These are phyloP conservation scores for Gautieria morchelliformis DNA, from an alignment of 768 basidiomycete species.

Conservation along the genomic window DNA sequence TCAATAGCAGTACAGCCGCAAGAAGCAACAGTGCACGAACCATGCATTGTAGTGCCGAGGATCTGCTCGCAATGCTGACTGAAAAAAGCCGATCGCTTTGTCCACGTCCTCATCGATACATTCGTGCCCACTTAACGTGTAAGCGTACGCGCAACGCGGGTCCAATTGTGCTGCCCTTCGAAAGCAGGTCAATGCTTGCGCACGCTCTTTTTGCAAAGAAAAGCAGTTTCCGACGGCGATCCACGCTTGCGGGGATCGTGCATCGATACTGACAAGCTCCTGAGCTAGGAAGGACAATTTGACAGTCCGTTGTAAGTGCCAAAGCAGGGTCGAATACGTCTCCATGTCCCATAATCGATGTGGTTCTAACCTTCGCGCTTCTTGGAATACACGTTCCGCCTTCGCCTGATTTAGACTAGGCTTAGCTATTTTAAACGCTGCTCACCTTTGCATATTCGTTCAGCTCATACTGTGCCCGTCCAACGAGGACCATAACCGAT, in stretches of 20 bases:
- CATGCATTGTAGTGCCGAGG: slow-evolving; percentile 96
- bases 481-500: slow-evolving; percentile 75
- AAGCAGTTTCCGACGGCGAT: slow-evolving; percentile 95
- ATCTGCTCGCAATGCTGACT: slow-evolving; percentile 86
- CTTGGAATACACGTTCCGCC: slow-evolving; percentile 86
- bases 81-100: slow-evolving; percentile 84
- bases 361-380: slow-evolving; percentile 77
- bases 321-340: slow-evolving; percentile 89
- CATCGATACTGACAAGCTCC: slow-evolving; percentile 75
- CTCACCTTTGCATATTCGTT: slow-evolving; percentile 83
- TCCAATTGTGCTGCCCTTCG: slow-evolving; percentile 83
- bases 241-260: slow-evolving; percentile 85
- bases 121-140: slow-evolving; percentile 95
- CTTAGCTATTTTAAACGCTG: slow-evolving; percentile 15
- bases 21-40: slow-evolving; percentile 30
- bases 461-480: slow-evolving; percentile 82
- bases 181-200: slow-evolving; percentile 91
- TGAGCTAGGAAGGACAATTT: slow-evolving; percentile 89
- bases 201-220: slow-evolving; percentile 87
- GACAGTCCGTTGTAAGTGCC: slow-evolving; percentile 83
- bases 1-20: neutral
- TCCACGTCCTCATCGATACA: slow-evolving; percentile 93
- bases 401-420: slow-evolving; percentile 20
- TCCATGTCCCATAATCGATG: slow-evolving; percentile 91
- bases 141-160: slow-evolving; percentile 88